phyloP scores from a whole-genome alignment of 805 yeast genomes.

The Ogataea pilisensis region DNA sequence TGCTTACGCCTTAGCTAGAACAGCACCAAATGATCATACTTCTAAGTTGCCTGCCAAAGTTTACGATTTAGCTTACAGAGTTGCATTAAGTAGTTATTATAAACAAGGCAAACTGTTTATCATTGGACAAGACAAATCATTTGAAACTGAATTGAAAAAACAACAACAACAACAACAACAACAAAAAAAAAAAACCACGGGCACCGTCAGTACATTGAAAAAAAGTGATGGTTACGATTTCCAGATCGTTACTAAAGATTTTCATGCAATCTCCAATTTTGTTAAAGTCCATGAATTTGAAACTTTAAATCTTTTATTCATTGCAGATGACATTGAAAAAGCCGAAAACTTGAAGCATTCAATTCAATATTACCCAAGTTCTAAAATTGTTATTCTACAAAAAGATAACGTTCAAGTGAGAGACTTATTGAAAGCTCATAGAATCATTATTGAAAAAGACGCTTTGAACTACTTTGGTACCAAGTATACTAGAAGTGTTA shows the following conservation, averaged over 20 bases:
- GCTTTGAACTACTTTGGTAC: slow-evolving; percentile 63
- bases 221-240: slow-evolving; percentile 27
- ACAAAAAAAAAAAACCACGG: no score
- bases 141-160: slow-evolving; percentile 5
- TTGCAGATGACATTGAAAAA: slow-evolving; percentile 45
- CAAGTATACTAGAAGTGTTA: slow-evolving; percentile 20
- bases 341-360: slow-evolving; percentile 57
- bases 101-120: slow-evolving; percentile 68
- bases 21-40: slow-evolving; percentile 85
- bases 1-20: slow-evolving; percentile 83
- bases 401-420: slow-evolving; percentile 80
- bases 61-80: slow-evolving; percentile 71
- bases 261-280: slow-evolving; percentile 32
- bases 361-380: slow-evolving; percentile 44
- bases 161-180: neutral
- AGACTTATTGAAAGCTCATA: slow-evolving; percentile 75
- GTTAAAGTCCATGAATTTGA: slow-evolving; percentile 45
- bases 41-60: slow-evolving; percentile 71
- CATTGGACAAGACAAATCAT: slow-evolving; percentile 47
- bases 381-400: slow-evolving; percentile 58
- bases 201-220: slow-evolving; percentile 10
- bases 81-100: slow-evolving; percentile 80
- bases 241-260: slow-evolving; percentile 27
- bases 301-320: slow-evolving; percentile 58
- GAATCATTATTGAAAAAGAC: slow-evolving; percentile 64